Base-by-base conservation (phyloP, 768 basidiomycete genomes). In the Suillus occidentalis region DNA sequence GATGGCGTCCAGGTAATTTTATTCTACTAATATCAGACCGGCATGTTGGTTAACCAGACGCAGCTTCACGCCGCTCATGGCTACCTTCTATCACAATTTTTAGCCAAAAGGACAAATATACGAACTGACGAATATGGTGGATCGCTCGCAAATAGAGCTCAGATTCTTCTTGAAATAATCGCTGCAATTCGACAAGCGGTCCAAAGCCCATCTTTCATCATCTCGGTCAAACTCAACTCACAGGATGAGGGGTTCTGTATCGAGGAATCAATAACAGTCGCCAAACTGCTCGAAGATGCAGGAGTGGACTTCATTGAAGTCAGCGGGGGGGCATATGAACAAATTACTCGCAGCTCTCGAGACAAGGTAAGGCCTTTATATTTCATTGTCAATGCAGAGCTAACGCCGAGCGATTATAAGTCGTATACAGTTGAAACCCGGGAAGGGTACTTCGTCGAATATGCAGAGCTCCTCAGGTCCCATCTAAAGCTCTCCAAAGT, bases 91-190 rank as follows among this genome's bases (percentile, higher is more conserved):
- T 81, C 86, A 63, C 83, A 86, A 68, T 85, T 86, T 72, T 62
- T 83, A 20, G 79, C 84, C 61, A 71, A 67, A 50, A 70, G 72
- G 25, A 72, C 76, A 0, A 87, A 87, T 72, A 75, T 76, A 49
- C 77, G 87, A 36, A 83, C 74, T n/a, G 86, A 87, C 71, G 76
- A 79, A 60, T 89, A 85, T 68, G 88, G 87, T 3, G 88, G 88
- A 4, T 75, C 75, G 36, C 69, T 85, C 37, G 79, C 83, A 69
- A 85, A 85, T 68, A 77, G 87, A 14, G 70, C 74, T n/a, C 78
- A 84, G 4, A 81, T 89, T 70, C 65, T 77, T 3, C 74, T 84
- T 9, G 81, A 85, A 69, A 78, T 84, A 63, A 71, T 83, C 43
- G 68, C 81, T 8, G 83, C 83, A 28, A 78, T 87, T 40, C 69